A percentile compares a stretch with the other conserved stretches of the same genome.
phyloP scores from a whole-genome alignment of 2,329 filamentous ascomycete species.

The Rhynchosporium graminicola region DNA sequence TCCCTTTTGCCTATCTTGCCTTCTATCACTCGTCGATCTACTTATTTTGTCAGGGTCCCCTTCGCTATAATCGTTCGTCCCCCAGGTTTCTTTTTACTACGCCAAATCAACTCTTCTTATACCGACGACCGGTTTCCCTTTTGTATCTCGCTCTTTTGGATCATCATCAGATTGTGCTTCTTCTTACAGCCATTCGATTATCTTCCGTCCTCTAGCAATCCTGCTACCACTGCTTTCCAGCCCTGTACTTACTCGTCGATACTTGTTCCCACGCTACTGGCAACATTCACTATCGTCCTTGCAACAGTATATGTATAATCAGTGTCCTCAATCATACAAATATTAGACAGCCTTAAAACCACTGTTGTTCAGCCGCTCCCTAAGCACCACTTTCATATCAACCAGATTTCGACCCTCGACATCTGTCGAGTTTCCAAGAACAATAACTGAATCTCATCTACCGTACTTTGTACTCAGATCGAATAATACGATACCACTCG shows the following conservation, averaged over 20 bases:
- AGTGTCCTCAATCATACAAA: slow-evolving; percentile 33
- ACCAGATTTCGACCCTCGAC: slow-evolving; percentile 23
- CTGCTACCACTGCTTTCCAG: slow-evolving; percentile 37
- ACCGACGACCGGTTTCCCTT: slow-evolving; percentile 40
- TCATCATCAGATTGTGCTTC: slow-evolving; percentile 40
- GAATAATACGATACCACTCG: slow-evolving; percentile 18
- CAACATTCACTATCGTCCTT: slow-evolving; percentile 24
- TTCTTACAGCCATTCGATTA: slow-evolving; percentile 38
- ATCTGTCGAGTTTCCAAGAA: slow-evolving; percentile 21
- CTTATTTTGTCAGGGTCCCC: slow-evolving; percentile 42
- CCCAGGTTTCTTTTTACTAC: slow-evolving; percentile 37
- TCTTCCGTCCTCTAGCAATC: slow-evolving; percentile 41
- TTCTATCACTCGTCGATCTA: slow-evolving; percentile 40
- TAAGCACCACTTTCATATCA: slow-evolving; percentile 30
- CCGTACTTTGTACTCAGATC: slow-evolving; percentile 21
- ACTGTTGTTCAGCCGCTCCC: slow-evolving; percentile 44
- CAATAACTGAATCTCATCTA: slow-evolving; percentile 26
- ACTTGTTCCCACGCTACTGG: slow-evolving; percentile 26
- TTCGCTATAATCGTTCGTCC: slow-evolving; percentile 36
- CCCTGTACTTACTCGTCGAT: slow-evolving; percentile 34
- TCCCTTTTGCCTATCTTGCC: slow-evolving; percentile 37
- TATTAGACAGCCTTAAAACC: slow-evolving; percentile 41
- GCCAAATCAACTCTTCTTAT: slow-evolving; percentile 39
- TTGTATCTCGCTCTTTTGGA: slow-evolving; percentile 41
- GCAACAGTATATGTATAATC: slow-evolving; percentile 40